Base-by-base conservation (phyloP, 108 stramenopile species). In the Nannochloropsis salina region DNA sequence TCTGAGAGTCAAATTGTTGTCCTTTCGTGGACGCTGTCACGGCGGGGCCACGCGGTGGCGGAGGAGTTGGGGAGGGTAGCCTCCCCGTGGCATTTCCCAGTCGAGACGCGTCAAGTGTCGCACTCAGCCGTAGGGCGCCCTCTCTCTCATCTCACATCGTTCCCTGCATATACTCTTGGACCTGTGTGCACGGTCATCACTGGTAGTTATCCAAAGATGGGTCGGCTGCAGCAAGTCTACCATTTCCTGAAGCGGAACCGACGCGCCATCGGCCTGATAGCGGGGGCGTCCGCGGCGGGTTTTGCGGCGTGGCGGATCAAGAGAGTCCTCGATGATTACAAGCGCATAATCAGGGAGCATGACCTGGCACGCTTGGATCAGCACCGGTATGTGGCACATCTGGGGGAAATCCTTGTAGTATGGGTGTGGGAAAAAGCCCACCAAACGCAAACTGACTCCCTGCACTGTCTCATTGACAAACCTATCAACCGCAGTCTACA, bases 401-500 rank as follows among this genome's bases (percentile, higher is more conserved):
- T 74, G 61, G n/a, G 6, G 61, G 31, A 31, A 31, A 31, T 31
- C 31, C 31, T 31, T 31, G 31, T 31, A 31, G 61, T 74, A 74
- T 74, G 61, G 61, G 61, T n/a, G 2, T 2, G 61, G 15, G 61
- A n/a, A n/a, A 74, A 74, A 74, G 15, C 20, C 61, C 61, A 74
- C 61, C 61, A 74, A 1, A 2, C 61, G 20, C 61, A n/a, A 74
- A 15, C 61, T 31, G 31, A 31, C 61, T 74, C 2, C n/a, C 61
- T n/a, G 4, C 61, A 74, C 61, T 51, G 20, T n/a, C 4, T 74
- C n/a, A n/a, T n/a, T n/a, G 20, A 74, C 61, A n/a, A 15, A 15
- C 61, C 6, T n/a, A 15, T n/a, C 61, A n/a, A 74, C 61, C n/a
- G n/a, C 61, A 74, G 88, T 20, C 61, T 81, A 42, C 44, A 85